phyloP scores from a whole-genome alignment of 192 early-diverging fungal genomes.

The Mortierella hygrophila region DNA sequence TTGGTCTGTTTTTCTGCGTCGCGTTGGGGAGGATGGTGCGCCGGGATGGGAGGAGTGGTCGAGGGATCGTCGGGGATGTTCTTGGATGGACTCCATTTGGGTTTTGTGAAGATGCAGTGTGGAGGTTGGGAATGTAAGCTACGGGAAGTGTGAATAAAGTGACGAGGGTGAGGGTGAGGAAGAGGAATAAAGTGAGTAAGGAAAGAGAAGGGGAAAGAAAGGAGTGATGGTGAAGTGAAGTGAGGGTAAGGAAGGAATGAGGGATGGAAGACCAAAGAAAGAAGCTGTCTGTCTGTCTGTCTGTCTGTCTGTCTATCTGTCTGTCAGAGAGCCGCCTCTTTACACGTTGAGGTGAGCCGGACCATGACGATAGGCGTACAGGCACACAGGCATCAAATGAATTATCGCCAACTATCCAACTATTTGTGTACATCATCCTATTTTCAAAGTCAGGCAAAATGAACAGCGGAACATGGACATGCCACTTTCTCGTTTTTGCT shows the following conservation, averaged over 20 bases:
- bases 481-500: not conserved
- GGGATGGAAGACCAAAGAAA: slow-evolving; percentile 8
- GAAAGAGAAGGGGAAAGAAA: not conserved
- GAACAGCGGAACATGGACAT: slow-evolving; percentile 7
- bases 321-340: not conserved
- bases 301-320: too few relatives aligned
- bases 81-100: not conserved
- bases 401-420: not conserved
- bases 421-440: not conserved
- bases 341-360: not conserved
- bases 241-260: not conserved
- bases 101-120: not conserved
- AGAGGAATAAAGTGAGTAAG: not conserved
- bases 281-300: not conserved
- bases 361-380: not conserved
- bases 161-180: not conserved
- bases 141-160: not conserved
- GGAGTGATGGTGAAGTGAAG: not conserved
- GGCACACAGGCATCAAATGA: not conserved
- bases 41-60: slow-evolving; percentile 17
- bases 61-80: slow-evolving; percentile 18
- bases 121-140: not conserved
- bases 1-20: slow-evolving; percentile 27
- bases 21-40: slow-evolving; percentile 2
- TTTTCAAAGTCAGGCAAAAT: not conserved